Base-by-base conservation (phyloP, 768 basidiomycete genomes). In the Amanita pallidorosea region DNA sequence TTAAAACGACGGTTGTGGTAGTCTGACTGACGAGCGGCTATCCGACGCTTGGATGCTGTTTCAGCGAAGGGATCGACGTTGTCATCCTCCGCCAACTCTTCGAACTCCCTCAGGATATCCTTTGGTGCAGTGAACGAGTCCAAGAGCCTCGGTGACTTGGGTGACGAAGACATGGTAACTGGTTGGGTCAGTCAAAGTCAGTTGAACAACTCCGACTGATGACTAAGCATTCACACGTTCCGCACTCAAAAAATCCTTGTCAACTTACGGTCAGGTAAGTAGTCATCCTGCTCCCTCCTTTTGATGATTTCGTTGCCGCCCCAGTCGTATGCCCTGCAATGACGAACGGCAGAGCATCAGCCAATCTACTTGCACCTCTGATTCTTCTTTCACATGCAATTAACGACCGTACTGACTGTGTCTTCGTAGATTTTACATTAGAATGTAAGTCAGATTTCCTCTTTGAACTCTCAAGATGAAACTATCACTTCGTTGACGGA, bases 71-170 rank as follows among this genome's bases (percentile, higher is more conserved):
- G 89, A 64, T 94, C 89, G 61, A 88, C 66, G 67, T 94, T 77
- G 61, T 97, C 95, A 62, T 93, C 91, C 60, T 97, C 94, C 13
- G 90, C 92, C 63, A 94, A 79, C 51, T 92, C 84, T 25, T 85
- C 86, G 56, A 98, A 96, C 68, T 98, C 96, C 65, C 91, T 79
- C 36, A 98, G 77, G 47, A 98, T 74, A 53, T 98, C 93, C 70
- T 89, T 94, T 11, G 93, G 91, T 40, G 77, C 95, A 54, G 93
- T 92, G 66, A 83, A 95, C 47, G 88, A 89, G 76, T 93, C 89
- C 55, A 93, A 76, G 53, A 91, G 78, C 65, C 88, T 79, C 53
- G 79, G 80, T 56, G 80, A 79, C 55, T 68, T 69, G 55, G 80
- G 73, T 61, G 77, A 63, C 65, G 79, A 77, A 74, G 76, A 79